Evolutionary conservation across 2,329 filamentous ascomycete genomes (phyloP), one percentile per base, ranked within the genome.

Genomic region (Thelonectria discophora): DNA sequence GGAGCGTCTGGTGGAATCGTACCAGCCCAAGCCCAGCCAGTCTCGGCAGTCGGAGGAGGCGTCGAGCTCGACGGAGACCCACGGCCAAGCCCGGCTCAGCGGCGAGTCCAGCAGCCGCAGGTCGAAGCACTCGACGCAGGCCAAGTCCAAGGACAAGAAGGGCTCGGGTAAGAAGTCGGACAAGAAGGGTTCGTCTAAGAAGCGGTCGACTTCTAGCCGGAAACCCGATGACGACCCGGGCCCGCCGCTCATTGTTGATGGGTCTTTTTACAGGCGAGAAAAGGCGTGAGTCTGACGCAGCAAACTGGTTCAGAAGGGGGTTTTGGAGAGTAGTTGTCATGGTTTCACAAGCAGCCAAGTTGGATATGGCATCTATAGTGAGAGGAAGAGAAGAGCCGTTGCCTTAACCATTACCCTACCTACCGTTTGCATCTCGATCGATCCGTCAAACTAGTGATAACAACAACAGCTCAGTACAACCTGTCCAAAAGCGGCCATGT

Each of bases 281-380:
- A 15, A 55, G 48, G 42, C 58, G 39, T 43, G 15, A 37, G n/a
- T 34, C 7, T 34, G 32, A n/a, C n/a, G n/a, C n/a, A n/a, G n/a
- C n/a, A n/a, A n/a, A n/a, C n/a, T n/a, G n/a, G n/a, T n/a, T n/a
- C n/a, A n/a, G n/a, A n/a, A n/a, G n/a, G n/a, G n/a, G 32, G 32
- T 34, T 5, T 34, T 34, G 7, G 32, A 11, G 12, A 11, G 45
- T 42, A 62, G 62, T 49, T 43, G 56, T 27, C 49, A 55, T 10
- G 55, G 62, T 11, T 34, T 34, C 3, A 60, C 66, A 12, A 58
- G 68, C 18, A 45, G 72, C 42, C 66, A 63, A 9, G 58, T 72
- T 46, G 69, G 69, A 20, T 30, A 30, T 30, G 27, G 27, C 21
- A 63, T 65, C n/a, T 63, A 60, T 17, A 60, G 56, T 48, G 37